phyloP scores from a whole-genome alignment of 176 grass and related monocot species.

The Cenchrus americanus region DNA sequence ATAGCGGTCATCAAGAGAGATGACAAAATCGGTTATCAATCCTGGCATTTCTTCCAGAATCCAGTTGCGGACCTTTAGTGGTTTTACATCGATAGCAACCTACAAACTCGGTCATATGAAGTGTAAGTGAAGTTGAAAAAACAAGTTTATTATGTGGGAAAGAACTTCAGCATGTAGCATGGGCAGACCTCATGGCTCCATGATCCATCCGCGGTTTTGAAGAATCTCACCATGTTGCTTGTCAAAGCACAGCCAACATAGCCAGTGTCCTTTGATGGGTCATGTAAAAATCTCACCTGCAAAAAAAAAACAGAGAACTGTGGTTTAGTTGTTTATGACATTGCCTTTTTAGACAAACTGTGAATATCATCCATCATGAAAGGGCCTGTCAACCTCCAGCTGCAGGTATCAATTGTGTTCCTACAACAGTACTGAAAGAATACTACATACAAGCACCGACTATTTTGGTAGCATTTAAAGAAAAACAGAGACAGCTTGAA shows the following conservation, averaged over 20 bases:
- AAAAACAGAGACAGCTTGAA: neutral
- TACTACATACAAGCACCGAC: neutral
- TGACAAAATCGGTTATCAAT: conserved; percentile 89
- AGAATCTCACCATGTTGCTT: conserved; percentile 95
- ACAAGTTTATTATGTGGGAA: conserved; percentile 5
- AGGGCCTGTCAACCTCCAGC: neutral
- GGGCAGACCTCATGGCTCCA: conserved; percentile 86
- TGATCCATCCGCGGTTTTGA: conserved; percentile 76
- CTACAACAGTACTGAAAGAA: neutral
- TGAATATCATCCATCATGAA: neutral
- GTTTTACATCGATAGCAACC: conserved; percentile 72
- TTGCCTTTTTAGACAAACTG: neutral
- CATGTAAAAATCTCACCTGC: conserved; percentile 94
- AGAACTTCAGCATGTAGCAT: conserved; percentile 11
- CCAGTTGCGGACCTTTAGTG: conserved; percentile 87
- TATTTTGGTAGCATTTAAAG: neutral
- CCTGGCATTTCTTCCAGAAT: conserved; percentile 95
- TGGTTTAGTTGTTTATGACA: conserved; percentile 1
- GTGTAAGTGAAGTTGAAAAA: neutral
- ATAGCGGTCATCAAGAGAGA: conserved; percentile 89
- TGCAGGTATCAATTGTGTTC: neutral
- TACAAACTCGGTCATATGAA: conserved; percentile 20
- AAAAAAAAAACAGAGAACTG: conserved; percentile 17
- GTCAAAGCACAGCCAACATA: conserved; percentile 87
- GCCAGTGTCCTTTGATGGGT: conserved; percentile 92